These are phyloP conservation scores for Neofusicoccum umdonicola DNA, from an alignment of 2,329 filamentous ascomycete species.

Conservation along the genomic window DNA sequence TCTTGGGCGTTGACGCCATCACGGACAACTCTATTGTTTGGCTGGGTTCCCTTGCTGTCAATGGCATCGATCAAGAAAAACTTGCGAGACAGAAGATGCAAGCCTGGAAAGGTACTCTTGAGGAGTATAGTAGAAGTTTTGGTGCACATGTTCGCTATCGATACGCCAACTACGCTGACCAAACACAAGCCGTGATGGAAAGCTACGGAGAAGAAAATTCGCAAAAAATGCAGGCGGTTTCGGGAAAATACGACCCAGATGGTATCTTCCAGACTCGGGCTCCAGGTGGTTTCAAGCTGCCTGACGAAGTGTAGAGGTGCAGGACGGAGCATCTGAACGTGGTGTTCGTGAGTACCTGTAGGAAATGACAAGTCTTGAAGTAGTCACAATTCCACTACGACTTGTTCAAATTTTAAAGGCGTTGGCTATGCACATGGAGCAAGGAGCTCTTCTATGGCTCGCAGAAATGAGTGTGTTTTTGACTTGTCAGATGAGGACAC, in stretches of 20 bases:
- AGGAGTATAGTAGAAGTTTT: not conserved
- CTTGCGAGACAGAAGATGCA: constrained; percentile 16
- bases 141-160: constrained; percentile 15
- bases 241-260: constrained; percentile 26
- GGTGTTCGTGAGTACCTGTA: too few relatives aligned
- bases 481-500: too few relatives aligned
- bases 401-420: too few relatives aligned
- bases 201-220: constrained; percentile 26
- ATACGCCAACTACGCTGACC: constrained; percentile 28
- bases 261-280: constrained; percentile 27
- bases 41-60: constrained; percentile 22
- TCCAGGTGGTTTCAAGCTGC: not conserved
- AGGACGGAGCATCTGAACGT: too few relatives aligned
- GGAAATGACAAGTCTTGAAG: too few relatives aligned
- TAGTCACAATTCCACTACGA: too few relatives aligned
- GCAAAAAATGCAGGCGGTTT: constrained; percentile 21
- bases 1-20: constrained; percentile 36
- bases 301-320: too few relatives aligned
- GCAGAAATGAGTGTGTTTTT: too few relatives aligned
- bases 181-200: constrained; percentile 27
- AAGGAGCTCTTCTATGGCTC: too few relatives aligned
- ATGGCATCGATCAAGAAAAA: constrained; percentile 24
- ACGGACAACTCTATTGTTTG: constrained; percentile 4
- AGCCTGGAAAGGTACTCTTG: constrained; percentile 21
- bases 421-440: too few relatives aligned